Percentiles rank a stretch among this genome's conserved stretches.
These are phyloP conservation scores for Taphrina pruni DNA, from an alignment of 1,139 yeast genomes.

Conservation along the genomic window DNA sequence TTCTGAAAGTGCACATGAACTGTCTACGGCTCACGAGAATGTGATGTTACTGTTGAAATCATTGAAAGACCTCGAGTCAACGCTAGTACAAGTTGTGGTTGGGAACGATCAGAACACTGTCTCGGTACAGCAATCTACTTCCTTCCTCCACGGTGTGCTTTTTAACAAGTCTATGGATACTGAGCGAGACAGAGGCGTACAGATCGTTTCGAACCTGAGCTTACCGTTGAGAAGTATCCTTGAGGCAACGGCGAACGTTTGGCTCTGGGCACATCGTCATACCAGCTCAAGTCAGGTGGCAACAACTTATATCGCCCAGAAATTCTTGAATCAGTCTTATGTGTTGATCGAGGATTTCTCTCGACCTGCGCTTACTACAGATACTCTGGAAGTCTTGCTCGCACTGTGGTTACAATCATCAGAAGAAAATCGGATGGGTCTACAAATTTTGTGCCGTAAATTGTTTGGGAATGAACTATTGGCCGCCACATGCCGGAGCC, in stretches of 20 bases:
- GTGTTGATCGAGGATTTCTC: not conserved
- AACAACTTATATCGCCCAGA: slow-evolving; percentile 3
- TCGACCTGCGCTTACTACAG: not conserved
- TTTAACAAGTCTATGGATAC: not conserved
- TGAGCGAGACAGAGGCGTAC: not conserved
- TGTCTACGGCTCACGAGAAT: slow-evolving; percentile 18
- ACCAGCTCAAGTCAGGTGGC: not conserved
- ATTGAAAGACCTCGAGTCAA: not conserved
- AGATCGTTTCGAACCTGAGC: not conserved
- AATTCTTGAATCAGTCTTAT: not conserved
- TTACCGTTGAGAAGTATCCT: slow-evolving; percentile 8
- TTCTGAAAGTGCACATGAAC: not conserved
- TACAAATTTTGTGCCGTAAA: not conserved
- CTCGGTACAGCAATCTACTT: not conserved
- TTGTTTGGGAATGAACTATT: not conserved
- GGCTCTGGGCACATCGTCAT: slow-evolving; percentile 12
- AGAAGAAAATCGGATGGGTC: not conserved
- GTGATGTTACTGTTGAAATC: slow-evolving; percentile 4
- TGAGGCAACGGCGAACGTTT: slow-evolving; percentile 2
- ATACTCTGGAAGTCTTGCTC: slow-evolving; percentile 6
- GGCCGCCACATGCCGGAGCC: not conserved
- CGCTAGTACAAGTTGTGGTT: not conserved
- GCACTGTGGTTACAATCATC: not conserved
- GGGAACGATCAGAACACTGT: not conserved
- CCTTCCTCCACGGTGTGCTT: slow-evolving; percentile 1